Base-by-base conservation (phyloP, 2,329 filamentous ascomycete genomes). In the Exophiala xenobiotica region DNA sequence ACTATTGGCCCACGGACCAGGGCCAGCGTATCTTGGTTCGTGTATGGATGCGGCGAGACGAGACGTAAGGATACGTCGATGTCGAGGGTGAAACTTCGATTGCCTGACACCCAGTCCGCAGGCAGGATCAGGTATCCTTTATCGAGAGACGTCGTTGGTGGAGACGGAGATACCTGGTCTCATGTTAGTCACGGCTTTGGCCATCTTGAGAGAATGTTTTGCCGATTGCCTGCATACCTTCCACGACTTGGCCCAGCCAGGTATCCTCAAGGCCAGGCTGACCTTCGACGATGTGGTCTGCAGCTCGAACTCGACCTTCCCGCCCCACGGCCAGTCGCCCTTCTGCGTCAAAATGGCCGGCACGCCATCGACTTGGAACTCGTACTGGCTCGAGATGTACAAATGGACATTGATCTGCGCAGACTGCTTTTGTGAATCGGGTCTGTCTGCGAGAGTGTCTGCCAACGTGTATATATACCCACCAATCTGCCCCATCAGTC, bases 311-410 rank as follows among this genome's bases (percentile, higher is more conserved):
- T 67, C 58, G 3, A 83, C 67, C 3, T 72, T 71, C 8, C 78
- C 79, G 3, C 78, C 68, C 77, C 77, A 82, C 1, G 82, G 81
- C 77, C 78, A 84, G 53, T 80, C 68, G 0, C 77, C 77, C 46
- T 68, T 70, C 55, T 82, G 78, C 44, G 69, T 68, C 0, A 84
- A 64, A 2, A 61, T 59, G 9, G 81, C 61, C 0, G 63, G 48
- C 3, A 67, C 46, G 1, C 61, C 67, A 1, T 64, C 64, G 2
- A 70, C 63, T 1, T 67, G 55, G 49, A 80, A 72, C 4, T 58
- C 63, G 9, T 79, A 60, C 44, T 66, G 72, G 1, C 77, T 77
- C 2, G 74, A 71, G 0, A 76, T 74, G 57, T 80, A 83, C n/a
- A 84, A 63, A 54, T 84, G 79, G 0, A 82, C 76, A 53, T 78